phyloP scores from a whole-genome alignment of 108 stramenopile genomes.

The Skeletonema grethae region DNA sequence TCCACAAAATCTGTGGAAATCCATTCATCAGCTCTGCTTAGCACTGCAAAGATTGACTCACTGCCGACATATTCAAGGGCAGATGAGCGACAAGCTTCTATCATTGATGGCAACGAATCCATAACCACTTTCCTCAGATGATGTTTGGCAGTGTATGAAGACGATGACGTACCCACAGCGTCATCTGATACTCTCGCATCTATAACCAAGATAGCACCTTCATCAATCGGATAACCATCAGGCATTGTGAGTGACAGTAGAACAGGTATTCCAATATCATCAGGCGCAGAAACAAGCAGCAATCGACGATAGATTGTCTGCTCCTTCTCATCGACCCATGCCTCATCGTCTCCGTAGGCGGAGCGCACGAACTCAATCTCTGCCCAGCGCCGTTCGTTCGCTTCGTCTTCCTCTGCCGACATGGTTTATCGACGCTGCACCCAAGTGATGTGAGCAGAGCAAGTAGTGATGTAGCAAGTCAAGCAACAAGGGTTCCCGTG shows the following conservation, averaged over 20 bases:
- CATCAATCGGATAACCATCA: slow-evolving; percentile 48
- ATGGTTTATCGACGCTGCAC: not conserved
- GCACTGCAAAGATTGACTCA: slow-evolving; percentile 69
- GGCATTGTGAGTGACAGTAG: slow-evolving; percentile 56
- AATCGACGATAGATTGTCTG: not conserved
- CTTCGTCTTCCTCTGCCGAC: slow-evolving; percentile 39
- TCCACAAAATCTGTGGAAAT: slow-evolving; percentile 57
- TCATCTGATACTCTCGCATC: not conserved
- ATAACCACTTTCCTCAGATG: slow-evolving; percentile 44
- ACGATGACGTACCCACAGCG: not conserved
- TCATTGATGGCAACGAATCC: slow-evolving; percentile 53
- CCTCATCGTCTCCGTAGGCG: slow-evolving; percentile 68
- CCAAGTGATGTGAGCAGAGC: no score
- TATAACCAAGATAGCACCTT: slow-evolving; percentile 8
- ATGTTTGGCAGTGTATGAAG: slow-evolving; percentile 17
- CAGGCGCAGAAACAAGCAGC: slow-evolving; percentile 20
- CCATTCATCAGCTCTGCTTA: slow-evolving; percentile 73
- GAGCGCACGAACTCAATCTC: slow-evolving; percentile 70
- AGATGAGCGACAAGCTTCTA: slow-evolving; percentile 40
- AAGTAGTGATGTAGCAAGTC: no score
- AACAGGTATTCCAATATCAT: slow-evolving; percentile 18
- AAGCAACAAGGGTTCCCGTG: no score
- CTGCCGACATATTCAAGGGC: slow-evolving; percentile 39
- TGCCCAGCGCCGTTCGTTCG: slow-evolving; percentile 62
- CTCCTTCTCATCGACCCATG: slow-evolving; percentile 43